Evolutionary conservation across 805 yeast species (phyloP).

Genomic region (Metschnikowia chrysomelidarum): DNA sequence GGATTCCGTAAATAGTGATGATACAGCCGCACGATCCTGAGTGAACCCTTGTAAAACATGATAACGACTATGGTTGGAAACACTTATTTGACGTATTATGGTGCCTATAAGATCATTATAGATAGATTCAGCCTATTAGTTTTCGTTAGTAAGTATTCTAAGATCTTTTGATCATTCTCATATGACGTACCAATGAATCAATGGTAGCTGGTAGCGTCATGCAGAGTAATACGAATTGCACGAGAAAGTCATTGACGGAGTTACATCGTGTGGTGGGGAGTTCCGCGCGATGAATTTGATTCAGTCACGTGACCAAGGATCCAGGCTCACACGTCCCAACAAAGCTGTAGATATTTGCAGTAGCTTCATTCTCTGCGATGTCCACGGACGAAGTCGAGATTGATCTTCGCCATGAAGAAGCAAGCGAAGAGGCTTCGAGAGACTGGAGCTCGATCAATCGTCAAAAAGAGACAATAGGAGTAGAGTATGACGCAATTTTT

Average conservation of each 20-base stretch:
- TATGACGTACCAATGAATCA: conserved; percentile 16
- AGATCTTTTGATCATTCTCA: neutral
- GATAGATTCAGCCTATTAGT: conserved; percentile 35
- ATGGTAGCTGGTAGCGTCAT: conserved; percentile 13
- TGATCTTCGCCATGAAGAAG: conserved; percentile 14
- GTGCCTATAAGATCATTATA: conserved; percentile 33
- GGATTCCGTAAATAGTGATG: conserved; percentile 2
- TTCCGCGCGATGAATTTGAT: too few relatives aligned
- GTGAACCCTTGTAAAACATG: conserved; percentile 6
- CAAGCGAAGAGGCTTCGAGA: conserved; percentile 45
- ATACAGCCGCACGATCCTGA: neutral
- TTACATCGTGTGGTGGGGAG: too few relatives aligned
- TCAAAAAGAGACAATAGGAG: neutral
- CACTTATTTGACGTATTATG: conserved; percentile 30
- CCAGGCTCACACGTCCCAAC: too few relatives aligned
- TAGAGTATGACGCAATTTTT: neutral
- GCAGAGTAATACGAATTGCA: too few relatives aligned
- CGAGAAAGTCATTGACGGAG: too few relatives aligned
- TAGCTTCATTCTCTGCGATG: conserved; percentile 3
- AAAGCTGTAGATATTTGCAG: neutral
- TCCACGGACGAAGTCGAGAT: conserved; percentile 13
- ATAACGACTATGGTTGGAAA: conserved; percentile 11
- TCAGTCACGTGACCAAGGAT: too few relatives aligned
- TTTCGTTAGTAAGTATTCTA: conserved; percentile 1
- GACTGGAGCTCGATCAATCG: conserved; percentile 48